Evolutionary conservation across 257 asterid species (phyloP), one percentile per base, ranked within the genome.

Genomic region (Thymus quinquecostatus): DNA sequence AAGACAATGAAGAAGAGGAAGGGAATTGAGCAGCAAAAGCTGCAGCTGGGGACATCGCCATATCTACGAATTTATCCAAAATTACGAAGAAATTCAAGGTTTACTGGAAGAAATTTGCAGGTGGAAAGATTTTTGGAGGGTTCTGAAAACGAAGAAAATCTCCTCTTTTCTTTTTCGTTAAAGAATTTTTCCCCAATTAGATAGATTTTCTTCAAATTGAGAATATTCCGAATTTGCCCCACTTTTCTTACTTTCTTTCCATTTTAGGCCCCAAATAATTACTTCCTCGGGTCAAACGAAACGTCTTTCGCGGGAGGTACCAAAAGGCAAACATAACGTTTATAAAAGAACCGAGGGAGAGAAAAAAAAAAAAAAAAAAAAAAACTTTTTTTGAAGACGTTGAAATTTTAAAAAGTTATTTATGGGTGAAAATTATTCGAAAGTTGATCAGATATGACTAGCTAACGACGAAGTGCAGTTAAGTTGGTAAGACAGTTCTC

Each of bases 11-110:
- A 60, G 82, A 77, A 11, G 79, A 71, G 40, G 83, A 69, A 66
- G 74, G 75, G 43, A 78, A 76, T 74, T 81, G 84, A 64, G 81
- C 77, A 56, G 77, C 76, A 7, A 79, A 60, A 76, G 84, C 73
- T 69, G 85, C 81, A 70, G 61, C 55, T 9, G 82, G 75, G 56
- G 85, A 70, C 59, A 78, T 50, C 62, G 88, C 82, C 88, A 81
- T 83, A 54, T 78, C 78, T 65, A 38, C 11, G 32, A 38, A 59
- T 62, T 21, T 69, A 61, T 68, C 66, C 2, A 55, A 32, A 13
- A 11, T 10, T 40, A 57, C 14, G 43, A 44, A 34, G 34, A 68
- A 50, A 40, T 65, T 70, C 55, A 59, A 74, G 63, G 11, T 70
- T 69, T 75, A 34, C 11, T 66, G 51, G 51, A 9, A 47, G 48